Base-by-base conservation (phyloP, 805 yeast species). In the Lipomyces mesembrius region DNA sequence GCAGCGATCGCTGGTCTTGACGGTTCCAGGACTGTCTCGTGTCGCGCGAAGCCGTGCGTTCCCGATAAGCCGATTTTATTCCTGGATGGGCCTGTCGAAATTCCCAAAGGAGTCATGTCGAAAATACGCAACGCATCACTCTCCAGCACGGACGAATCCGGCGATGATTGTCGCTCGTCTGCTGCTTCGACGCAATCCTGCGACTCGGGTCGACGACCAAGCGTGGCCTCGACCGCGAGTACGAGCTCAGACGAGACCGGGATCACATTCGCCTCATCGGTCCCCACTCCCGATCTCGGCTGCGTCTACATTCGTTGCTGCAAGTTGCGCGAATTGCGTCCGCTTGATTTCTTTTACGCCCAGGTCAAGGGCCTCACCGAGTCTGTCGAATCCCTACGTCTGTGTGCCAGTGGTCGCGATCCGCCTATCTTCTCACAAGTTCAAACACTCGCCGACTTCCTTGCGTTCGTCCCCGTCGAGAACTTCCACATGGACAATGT, bases 291-390 rank as follows among this genome's bases (percentile, higher is more conserved):
- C 2, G 66, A 65, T 52, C 64, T 67, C 7, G 67, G 59, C 32
- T 20, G 46, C 4, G 46, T 68, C 20, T 68, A 63, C 46, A 63
- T 63, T 17, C 67, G 71, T 8, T 68, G 71, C 62, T 68, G 71
- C 67, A 68, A 67, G 49, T 60, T 68, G 29, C 71, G 71, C 22
- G 71, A 68, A 34, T 52, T 60, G n/a, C 43, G 39, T 12, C 71
- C 71, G 14, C 57, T 56, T 8, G 61, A 52, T 35, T 60, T 11
- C 53, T 32, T 56, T 46, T 59, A 43, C 43, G 46, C 49, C 35
- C 71, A 68, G 52, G 49, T 66, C 43, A 29, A 17, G 12, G 70
- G 70, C 22, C 58, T 59, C 32, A n/a, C 34, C 43, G 61, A 37
- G 22, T 54, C 62, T 7, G 49, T 68, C 32, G 67, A 66, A 17